Percentiles rank a stretch among this genome's conserved stretches.
Evolutionary conservation across 306 rosid genomes (phyloP).

Genomic region (Glycyrrhiza uralensis): DNA sequence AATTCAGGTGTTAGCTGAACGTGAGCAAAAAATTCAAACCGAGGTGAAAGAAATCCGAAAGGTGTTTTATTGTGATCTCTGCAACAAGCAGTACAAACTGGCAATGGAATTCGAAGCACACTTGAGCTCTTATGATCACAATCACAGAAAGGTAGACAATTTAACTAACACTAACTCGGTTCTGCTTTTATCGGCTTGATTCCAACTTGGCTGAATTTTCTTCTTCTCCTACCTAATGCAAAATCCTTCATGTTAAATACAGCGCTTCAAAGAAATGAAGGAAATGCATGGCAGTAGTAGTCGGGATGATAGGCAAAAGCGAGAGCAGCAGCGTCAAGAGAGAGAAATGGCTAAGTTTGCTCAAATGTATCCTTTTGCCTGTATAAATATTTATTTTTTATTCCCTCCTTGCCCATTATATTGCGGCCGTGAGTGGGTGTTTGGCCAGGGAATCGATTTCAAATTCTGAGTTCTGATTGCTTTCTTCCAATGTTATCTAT

Average conservation of each 20-base stretch:
- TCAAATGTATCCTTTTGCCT: conserved; percentile 55
- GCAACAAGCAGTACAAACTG: conserved; percentile 96
- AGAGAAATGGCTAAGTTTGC: conserved; percentile 85
- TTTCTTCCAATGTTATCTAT: neutral
- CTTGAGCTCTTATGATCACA: conserved; percentile 93
- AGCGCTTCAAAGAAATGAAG: conserved; percentile 96
- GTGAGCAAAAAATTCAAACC: conserved; percentile 92
- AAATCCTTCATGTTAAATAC: conserved; percentile 28
- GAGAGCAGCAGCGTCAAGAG: conserved; percentile 93
- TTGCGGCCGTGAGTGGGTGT: neutral
- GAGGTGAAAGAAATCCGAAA: conserved; percentile 93
- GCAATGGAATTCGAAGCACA: conserved; percentile 96
- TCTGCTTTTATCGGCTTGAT: neutral
- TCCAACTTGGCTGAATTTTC: neutral
- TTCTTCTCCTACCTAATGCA: conserved; percentile 11
- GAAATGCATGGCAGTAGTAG: conserved; percentile 92
- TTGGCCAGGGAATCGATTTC: neutral
- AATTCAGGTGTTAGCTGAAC: conserved; percentile 98
- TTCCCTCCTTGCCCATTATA: neutral
- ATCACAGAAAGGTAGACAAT: conserved; percentile 76
- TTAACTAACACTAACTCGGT: conserved; percentile 1
- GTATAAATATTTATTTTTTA: neutral
- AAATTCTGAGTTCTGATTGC: neutral
- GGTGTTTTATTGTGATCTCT: conserved; percentile 94
- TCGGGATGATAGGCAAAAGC: conserved; percentile 88